phyloP scores from a whole-genome alignment of 495 filamentous ascomycete species.

The Penicillium cataractarum region DNA sequence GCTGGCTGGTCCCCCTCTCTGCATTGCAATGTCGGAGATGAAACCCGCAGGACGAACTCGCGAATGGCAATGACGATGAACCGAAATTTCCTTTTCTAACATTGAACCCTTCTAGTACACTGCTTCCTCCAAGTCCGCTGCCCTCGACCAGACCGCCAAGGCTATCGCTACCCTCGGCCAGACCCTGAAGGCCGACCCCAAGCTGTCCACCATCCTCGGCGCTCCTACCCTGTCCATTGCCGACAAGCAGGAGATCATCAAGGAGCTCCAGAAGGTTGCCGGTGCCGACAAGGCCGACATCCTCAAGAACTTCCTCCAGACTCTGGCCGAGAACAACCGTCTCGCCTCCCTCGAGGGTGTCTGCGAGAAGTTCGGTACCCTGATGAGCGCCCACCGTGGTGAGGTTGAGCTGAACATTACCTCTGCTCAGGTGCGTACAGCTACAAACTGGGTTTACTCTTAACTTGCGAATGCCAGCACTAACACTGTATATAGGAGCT shows the following conservation, averaged over 20 bases:
- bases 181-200: conserved; percentile 76
- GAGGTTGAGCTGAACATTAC: conserved; percentile 93
- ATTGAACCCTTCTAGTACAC: conserved; percentile 71
- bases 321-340: conserved; percentile 94
- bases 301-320: conserved; percentile 88
- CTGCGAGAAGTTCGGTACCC: conserved; percentile 79
- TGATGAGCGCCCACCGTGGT: conserved; percentile 87
- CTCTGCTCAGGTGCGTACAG: conserved; percentile 82
- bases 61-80: background rate
- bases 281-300: conserved; percentile 74
- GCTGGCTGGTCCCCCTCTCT: conserved; percentile 10
- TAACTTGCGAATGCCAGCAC: background rate
- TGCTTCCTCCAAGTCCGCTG: conserved; percentile 81
- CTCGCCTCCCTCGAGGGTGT: conserved; percentile 79
- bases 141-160: conserved; percentile 80
- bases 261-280: conserved; percentile 79
- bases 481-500: conserved; percentile 61
- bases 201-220: conserved; percentile 72
- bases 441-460: background rate
- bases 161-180: conserved; percentile 70
- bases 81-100: conserved; percentile 10
- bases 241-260: conserved; percentile 84
- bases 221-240: conserved; percentile 74
- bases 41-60: conserved; percentile 10
- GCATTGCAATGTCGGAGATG: conserved; percentile 17